These are phyloP conservation scores for Geotrichum siamense DNA, from an alignment of 1,139 yeast genomes.

Conservation along the genomic window DNA sequence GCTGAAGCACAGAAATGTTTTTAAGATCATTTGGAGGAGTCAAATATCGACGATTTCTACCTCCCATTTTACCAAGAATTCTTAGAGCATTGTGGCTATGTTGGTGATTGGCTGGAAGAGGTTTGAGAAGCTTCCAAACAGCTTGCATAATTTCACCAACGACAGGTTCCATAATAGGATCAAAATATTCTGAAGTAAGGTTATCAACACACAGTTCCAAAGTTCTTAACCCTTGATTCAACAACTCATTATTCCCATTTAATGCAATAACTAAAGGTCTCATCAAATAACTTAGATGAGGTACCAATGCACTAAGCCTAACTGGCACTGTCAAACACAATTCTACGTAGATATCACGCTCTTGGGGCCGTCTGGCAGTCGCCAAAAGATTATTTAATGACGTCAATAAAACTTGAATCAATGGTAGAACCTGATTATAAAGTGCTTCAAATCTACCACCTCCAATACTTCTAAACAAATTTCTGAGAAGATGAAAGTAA, in stretches of 20 bases:
- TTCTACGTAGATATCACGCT: slow-evolving; percentile 89
- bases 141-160: slow-evolving; percentile 91
- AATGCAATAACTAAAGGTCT: slow-evolving; percentile 87
- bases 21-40: slow-evolving; percentile 63
- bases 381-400: slow-evolving; percentile 75
- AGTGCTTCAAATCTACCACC: slow-evolving; percentile 92
- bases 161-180: slow-evolving; percentile 94
- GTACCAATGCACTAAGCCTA: slow-evolving; percentile 83
- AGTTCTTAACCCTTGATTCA: slow-evolving; percentile 88
- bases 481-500: slow-evolving; percentile 79
- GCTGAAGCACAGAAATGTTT: slow-evolving; percentile 52
- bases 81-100: slow-evolving; percentile 93
- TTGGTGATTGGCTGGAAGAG: slow-evolving; percentile 84
- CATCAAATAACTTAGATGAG: slow-evolving; percentile 81
- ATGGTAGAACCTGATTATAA: slow-evolving; percentile 87
- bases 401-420: slow-evolving; percentile 77
- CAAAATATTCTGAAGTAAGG: slow-evolving; percentile 91
- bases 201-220: slow-evolving; percentile 96
- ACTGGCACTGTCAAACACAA: slow-evolving; percentile 94
- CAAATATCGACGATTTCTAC: slow-evolving; percentile 81
- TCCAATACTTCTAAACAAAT: slow-evolving; percentile 87
- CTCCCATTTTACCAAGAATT: slow-evolving; percentile 91
- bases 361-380: slow-evolving; percentile 82
- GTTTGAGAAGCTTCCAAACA: slow-evolving; percentile 83
- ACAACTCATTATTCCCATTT: slow-evolving; percentile 84